Conservation (phyloP, 345 rosid genomes). For the Citrus unshiu region DNA sequence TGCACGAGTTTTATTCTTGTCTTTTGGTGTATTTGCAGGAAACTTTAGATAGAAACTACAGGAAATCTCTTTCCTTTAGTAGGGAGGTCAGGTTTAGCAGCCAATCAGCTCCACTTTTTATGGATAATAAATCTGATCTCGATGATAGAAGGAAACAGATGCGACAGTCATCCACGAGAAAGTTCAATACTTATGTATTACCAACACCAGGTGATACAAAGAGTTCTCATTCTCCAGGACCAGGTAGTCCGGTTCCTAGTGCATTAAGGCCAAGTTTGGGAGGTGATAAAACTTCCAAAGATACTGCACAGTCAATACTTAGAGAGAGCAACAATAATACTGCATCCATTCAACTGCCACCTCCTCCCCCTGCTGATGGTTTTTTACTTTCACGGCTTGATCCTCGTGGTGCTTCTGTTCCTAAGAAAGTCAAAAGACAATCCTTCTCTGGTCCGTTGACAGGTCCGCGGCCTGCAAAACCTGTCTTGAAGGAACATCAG, state of each 20-base stretch:
- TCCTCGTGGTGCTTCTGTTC: constrained; percentile 28
- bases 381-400: constrained; percentile 44
- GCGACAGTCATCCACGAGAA: constrained; percentile 51
- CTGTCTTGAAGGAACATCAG: constrained; percentile 41
- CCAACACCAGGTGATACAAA: constrained; percentile 78
- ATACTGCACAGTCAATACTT: constrained; percentile 36
- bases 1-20: constrained; percentile 1
- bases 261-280: constrained; percentile 35
- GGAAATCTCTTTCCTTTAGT: constrained; percentile 38
- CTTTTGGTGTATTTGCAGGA: constrained; percentile 47
- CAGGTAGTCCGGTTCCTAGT: constrained; percentile 29
- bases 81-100: constrained; percentile 40
- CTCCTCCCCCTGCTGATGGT: constrained; percentile 55
- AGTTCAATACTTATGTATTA: constrained; percentile 72
- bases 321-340: constrained; percentile 58
- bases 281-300: constrained; percentile 39
- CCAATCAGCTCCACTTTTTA: constrained; percentile 82
- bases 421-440: constrained; percentile 57
- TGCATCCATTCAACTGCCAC: constrained; percentile 44
- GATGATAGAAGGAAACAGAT: constrained; percentile 47
- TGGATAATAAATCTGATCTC: constrained; percentile 45
- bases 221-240: constrained; percentile 37
- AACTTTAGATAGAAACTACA: constrained; percentile 26
- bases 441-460: constrained; percentile 78
- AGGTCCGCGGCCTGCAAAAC: constrained; percentile 42